phyloP scores from a whole-genome alignment of 2,329 filamentous ascomycete species.

The Aureobasidium sp. region DNA sequence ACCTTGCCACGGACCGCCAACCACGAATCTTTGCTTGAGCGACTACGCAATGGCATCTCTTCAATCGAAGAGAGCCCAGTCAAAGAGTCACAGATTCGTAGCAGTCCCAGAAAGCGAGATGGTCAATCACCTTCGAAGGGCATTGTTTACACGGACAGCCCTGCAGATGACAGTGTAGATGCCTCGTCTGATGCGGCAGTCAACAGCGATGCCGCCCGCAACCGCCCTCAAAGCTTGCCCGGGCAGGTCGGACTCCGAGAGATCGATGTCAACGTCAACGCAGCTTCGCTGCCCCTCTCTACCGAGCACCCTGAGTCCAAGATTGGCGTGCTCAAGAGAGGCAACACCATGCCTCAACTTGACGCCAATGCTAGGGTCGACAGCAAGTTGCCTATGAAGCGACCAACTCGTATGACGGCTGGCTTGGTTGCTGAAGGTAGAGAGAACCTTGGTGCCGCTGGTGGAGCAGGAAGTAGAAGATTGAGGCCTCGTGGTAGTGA shows the following conservation, averaged over 20 bases:
- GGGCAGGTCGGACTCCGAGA: constrained; percentile 31
- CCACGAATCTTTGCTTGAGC: constrained; percentile 49
- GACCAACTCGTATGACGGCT: constrained; percentile 33
- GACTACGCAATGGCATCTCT: constrained; percentile 34
- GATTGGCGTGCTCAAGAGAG: constrained; percentile 32
- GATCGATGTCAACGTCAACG: constrained; percentile 38
- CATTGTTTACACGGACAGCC: constrained; percentile 25
- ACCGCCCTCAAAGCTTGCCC: constrained; percentile 20
- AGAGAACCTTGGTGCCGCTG: constrained; percentile 29
- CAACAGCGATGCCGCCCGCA: constrained; percentile 13
- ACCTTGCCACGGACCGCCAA: constrained; percentile 66
- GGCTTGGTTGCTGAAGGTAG: constrained; percentile 25
- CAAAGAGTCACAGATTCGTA: constrained; percentile 16
- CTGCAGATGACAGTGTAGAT: constrained; percentile 16
- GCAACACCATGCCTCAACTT: constrained; percentile 25
- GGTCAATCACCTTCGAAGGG: constrained; percentile 23
- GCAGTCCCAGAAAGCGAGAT: constrained; percentile 22
- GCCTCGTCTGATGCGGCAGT: neutral
- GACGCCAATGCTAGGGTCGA: constrained; percentile 19
- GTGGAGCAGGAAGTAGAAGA: constrained; percentile 34
- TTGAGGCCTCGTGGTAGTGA: constrained; percentile 32
- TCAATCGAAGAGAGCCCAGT: constrained; percentile 9
- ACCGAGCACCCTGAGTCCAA: constrained; percentile 14
- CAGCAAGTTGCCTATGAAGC: constrained; percentile 37
- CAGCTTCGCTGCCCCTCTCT: constrained; percentile 17